A percentile compares a stretch with the other conserved stretches of the same genome.
Evolutionary conservation across 495 filamentous ascomycete species (phyloP).

Genomic region (Podospora didyma): DNA sequence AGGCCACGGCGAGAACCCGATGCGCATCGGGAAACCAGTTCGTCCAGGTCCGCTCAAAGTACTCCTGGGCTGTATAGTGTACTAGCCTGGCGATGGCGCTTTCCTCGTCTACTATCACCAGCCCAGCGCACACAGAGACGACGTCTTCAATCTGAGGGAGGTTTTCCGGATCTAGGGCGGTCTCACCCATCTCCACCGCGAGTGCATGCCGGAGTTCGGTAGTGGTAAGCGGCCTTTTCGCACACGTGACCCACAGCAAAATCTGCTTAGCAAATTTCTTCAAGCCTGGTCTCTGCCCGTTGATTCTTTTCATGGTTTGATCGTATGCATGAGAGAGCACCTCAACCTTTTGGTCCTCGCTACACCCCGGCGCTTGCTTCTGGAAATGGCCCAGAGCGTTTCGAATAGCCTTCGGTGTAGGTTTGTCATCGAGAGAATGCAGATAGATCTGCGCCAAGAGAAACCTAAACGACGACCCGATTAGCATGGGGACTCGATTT

Average conservation of each 20-base stretch:
- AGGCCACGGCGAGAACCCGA: slow-evolving; percentile 32
- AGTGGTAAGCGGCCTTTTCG: not conserved
- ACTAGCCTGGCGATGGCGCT: not conserved
- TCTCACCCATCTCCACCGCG: not conserved
- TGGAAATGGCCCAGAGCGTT: not conserved
- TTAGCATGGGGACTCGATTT: not conserved
- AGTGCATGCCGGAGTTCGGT: not conserved
- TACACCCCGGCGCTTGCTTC: not conserved
- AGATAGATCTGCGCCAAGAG: not conserved
- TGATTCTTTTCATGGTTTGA: not conserved
- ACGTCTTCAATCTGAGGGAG: not conserved
- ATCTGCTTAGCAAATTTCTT: not conserved
- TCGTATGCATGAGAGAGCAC: not conserved
- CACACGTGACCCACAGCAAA: not conserved
- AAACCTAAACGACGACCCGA: not conserved
- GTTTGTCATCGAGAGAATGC: not conserved
- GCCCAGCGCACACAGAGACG: not conserved
- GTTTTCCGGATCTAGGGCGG: not conserved
- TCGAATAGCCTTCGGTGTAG: not conserved
- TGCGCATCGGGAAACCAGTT: slow-evolving; percentile 36
- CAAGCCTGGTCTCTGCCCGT: not conserved
- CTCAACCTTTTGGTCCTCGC: not conserved
- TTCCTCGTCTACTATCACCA: not conserved
- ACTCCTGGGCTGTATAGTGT: not conserved
- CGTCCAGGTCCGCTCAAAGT: slow-evolving; percentile 33